Conservation (phyloP, 257 asterid genomes). For the Fraxinus excelsior region DNA sequence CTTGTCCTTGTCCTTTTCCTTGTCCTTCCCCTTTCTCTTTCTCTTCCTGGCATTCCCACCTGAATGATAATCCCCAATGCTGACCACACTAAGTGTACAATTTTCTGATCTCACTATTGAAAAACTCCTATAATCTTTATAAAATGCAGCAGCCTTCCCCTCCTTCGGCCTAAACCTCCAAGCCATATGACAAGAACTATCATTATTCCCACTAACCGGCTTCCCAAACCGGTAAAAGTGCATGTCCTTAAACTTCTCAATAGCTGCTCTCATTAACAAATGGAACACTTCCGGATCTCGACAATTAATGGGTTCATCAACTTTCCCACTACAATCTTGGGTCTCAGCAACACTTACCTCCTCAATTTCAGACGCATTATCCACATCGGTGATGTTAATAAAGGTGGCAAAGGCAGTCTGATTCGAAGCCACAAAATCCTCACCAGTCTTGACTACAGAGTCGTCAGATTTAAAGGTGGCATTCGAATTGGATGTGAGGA, state of each 20-base stretch:
- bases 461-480: constrained; percentile 81
- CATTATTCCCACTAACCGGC: constrained; percentile 67
- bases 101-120: constrained; percentile 52
- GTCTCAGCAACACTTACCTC: constrained; percentile 9
- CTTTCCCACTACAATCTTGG: constrained; percentile 47
- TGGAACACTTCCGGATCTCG: constrained; percentile 87
- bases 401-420: constrained; percentile 72
- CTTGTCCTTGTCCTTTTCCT: too few relatives aligned
- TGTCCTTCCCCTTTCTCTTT: constrained; percentile 35
- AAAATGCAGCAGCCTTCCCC: constrained; percentile 78
- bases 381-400: constrained; percentile 84
- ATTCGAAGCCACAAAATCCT: constrained; percentile 76
- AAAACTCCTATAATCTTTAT: constrained; percentile 85
- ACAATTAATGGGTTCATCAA: constrained; percentile 70
- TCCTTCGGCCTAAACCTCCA: constrained; percentile 98
- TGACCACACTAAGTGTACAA: constrained; percentile 72
- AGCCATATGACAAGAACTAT: constrained; percentile 88
- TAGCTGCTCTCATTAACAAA: constrained; percentile 78
- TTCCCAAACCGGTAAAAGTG: constrained; percentile 87
- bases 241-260: constrained; percentile 72
- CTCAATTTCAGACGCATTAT: constrained; percentile 30
- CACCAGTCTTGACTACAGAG: constrained; percentile 84
- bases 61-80: constrained; percentile 86
- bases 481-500: constrained; percentile 77
- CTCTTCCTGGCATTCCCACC: constrained; percentile 91